Conservation (phyloP, 2,329 filamentous ascomycete species). For the Albophoma yamanashiensis region DNA sequence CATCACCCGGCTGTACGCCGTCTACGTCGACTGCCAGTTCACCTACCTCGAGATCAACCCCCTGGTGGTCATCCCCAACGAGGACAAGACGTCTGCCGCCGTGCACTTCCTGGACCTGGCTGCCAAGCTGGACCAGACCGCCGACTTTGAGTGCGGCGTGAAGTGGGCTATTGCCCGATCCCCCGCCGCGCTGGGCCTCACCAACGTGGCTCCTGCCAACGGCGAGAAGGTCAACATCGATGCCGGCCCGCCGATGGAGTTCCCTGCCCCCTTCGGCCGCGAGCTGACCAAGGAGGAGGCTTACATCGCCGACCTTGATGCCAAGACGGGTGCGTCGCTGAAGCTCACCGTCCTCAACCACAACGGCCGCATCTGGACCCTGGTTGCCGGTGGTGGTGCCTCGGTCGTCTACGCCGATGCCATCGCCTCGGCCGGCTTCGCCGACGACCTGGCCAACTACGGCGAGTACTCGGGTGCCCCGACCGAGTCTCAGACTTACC, state of each 20-base stretch:
- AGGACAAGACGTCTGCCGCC: conserved; percentile 78
- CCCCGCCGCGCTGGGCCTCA: conserved; percentile 76
- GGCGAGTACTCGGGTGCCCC: conserved; percentile 99
- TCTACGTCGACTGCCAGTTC: conserved; percentile 99
- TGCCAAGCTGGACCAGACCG: conserved; percentile 97
- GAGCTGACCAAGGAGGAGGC: conserved; percentile 98
- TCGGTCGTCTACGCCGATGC: conserved; percentile 98
- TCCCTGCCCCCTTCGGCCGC: conserved; percentile 97
- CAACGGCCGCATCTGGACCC: conserved; percentile 89
- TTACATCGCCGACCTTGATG: conserved; percentile 97
- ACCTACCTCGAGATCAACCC: conserved; percentile 99
- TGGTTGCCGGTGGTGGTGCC: conserved; percentile 97
- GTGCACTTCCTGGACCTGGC: conserved; percentile 98
- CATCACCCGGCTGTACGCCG: conserved; percentile 94
- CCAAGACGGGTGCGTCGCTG: conserved; percentile 97
- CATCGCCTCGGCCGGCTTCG: conserved; percentile 92
- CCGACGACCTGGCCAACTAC: conserved; percentile 96
- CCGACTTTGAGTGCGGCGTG: conserved; percentile 97
- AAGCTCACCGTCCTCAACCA: conserved; percentile 96
- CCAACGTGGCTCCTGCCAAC: conserved; percentile 50
- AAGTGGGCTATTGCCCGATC: conserved; percentile 98
- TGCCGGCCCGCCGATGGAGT: conserved; percentile 95
- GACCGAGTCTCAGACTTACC: conserved; percentile 97
- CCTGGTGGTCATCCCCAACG: conserved; percentile 93
- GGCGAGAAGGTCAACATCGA: conserved; percentile 81